A percentile compares a stretch with the other conserved stretches of the same genome.
Conservation (phyloP, 805 yeast species). For the Kluyveromyces wickerhamii region DNA sequence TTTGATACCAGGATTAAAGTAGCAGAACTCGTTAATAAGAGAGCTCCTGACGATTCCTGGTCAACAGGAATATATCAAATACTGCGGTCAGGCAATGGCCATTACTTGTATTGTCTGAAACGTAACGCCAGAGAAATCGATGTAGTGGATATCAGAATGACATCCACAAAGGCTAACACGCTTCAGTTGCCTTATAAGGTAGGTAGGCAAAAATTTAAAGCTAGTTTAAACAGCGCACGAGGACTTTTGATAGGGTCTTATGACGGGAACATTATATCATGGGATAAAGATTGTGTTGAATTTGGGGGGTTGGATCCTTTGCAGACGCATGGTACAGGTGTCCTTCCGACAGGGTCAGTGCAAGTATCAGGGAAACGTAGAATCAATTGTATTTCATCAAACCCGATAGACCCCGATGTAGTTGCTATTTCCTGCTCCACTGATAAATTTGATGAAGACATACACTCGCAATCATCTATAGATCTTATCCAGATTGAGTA, state of each 20-base stretch:
- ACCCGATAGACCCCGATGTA: conserved; percentile 14
- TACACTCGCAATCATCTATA: conserved; percentile 7
- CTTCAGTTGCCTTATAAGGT: conserved; percentile 18
- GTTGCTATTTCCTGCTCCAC: conserved; percentile 19
- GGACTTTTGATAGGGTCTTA: conserved; percentile 23
- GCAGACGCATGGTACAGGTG: not conserved
- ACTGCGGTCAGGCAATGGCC: conserved; percentile 30
- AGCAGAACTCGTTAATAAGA: conserved; percentile 3
- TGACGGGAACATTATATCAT: conserved; percentile 16
- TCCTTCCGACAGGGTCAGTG: not conserved
- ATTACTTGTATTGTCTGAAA: conserved; percentile 28
- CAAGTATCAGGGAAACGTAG: conserved; percentile 3
- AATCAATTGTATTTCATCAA: conserved; percentile 15
- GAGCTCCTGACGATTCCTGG: conserved; percentile 7
- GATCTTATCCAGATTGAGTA: conserved; percentile 11
- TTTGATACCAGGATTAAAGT: conserved; percentile 17
- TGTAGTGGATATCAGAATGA: conserved; percentile 30
- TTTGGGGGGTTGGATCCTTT: conserved; percentile 22
- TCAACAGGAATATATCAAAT: conserved; percentile 33
- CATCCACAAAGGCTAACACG: conserved; percentile 9
- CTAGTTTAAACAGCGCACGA: conserved; percentile 10
- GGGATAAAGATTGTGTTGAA: conserved; percentile 21
- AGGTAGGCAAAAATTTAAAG: conserved; percentile 21
- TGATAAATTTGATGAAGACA: conserved; percentile 12
- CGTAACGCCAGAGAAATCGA: conserved; percentile 27